These are phyloP conservation scores for Diaporthe ampelina DNA, from an alignment of 2,329 filamentous ascomycete species.

Conservation along the genomic window DNA sequence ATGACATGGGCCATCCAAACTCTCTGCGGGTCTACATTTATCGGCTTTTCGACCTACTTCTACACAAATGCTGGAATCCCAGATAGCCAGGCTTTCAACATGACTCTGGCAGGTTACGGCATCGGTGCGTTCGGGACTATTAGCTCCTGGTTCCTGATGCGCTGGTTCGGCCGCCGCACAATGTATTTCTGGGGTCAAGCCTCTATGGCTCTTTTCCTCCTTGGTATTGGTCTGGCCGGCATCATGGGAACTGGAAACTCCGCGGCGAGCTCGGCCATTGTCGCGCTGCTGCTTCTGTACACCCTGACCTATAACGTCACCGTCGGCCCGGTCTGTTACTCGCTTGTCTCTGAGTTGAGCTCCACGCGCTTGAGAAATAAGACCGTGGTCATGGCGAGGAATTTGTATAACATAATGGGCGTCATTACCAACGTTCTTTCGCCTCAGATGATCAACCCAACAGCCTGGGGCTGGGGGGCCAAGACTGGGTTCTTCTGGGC, in stretches of 20 bases:
- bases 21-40: slow-evolving; percentile 62
- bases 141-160: slow-evolving; percentile 65
- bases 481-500: slow-evolving; percentile 63
- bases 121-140: slow-evolving; percentile 66
- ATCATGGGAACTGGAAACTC: slow-evolving; percentile 40
- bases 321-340: slow-evolving; percentile 61
- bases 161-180: slow-evolving; percentile 62
- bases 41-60: slow-evolving; percentile 64
- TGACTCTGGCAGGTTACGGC: slow-evolving; percentile 63
- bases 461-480: slow-evolving; percentile 62
- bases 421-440: slow-evolving; percentile 63
- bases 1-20: slow-evolving; percentile 64
- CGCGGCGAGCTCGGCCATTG: slow-evolving; percentile 57
- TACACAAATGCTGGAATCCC: slow-evolving; percentile 61
- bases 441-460: slow-evolving; percentile 62
- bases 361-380: slow-evolving; percentile 61
- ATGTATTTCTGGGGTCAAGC: slow-evolving; percentile 61
- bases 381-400: slow-evolving; percentile 60
- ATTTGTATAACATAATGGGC: slow-evolving; percentile 62
- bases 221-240: slow-evolving; percentile 19
- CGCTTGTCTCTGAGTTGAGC: slow-evolving; percentile 59
- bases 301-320: slow-evolving; percentile 61
- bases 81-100: slow-evolving; percentile 57
- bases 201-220: slow-evolving; percentile 56
- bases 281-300: slow-evolving; percentile 60